phyloP scores from a whole-genome alignment of 177 flowering plant species.

The Vitis hybrid region DNA sequence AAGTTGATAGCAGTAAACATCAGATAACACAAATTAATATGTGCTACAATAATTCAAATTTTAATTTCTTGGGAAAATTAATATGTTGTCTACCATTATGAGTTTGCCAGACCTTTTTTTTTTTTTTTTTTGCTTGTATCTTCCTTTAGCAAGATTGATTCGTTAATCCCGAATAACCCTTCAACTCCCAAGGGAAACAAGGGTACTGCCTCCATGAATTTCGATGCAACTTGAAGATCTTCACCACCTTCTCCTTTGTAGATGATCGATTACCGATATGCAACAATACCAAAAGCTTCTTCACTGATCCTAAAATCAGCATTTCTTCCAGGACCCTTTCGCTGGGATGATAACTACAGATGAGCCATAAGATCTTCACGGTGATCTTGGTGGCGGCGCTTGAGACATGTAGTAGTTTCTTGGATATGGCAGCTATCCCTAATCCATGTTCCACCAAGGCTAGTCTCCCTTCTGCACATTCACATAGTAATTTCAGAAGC shows the following conservation, averaged over 20 bases:
- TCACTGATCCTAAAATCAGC: conserved; percentile 58
- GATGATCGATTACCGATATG: conserved; percentile 42
- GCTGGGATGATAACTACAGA: conserved; percentile 39
- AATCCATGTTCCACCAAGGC: conserved; percentile 62
- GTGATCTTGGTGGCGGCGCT: conserved; percentile 39
- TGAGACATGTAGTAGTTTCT: conserved; percentile 56
- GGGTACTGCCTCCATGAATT: conserved; percentile 52
- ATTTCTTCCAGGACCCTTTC: conserved; percentile 61
- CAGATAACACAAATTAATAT: background rate
- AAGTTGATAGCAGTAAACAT: background rate
- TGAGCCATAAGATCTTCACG: conserved; percentile 63
- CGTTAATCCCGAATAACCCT: conserved; percentile 39
- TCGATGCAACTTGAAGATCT: conserved; percentile 64
- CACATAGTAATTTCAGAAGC: conserved; percentile 48
- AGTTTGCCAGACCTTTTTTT: background rate
- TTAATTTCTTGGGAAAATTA: background rate
- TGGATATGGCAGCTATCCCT: conserved; percentile 50
- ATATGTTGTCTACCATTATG: background rate
- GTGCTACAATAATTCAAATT: background rate
- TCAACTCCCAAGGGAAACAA: conserved; percentile 66
- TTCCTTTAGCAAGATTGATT: conserved; percentile 17
- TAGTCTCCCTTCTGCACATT: conserved; percentile 64
- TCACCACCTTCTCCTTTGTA: conserved; percentile 53
- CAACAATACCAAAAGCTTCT: conserved; percentile 54
- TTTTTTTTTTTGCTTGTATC: background rate